A percentile compares a stretch with the other conserved stretches of the same genome.
These are phyloP conservation scores for Tremella fuciformis DNA, from an alignment of 768 basidiomycete genomes.

Conservation along the genomic window DNA sequence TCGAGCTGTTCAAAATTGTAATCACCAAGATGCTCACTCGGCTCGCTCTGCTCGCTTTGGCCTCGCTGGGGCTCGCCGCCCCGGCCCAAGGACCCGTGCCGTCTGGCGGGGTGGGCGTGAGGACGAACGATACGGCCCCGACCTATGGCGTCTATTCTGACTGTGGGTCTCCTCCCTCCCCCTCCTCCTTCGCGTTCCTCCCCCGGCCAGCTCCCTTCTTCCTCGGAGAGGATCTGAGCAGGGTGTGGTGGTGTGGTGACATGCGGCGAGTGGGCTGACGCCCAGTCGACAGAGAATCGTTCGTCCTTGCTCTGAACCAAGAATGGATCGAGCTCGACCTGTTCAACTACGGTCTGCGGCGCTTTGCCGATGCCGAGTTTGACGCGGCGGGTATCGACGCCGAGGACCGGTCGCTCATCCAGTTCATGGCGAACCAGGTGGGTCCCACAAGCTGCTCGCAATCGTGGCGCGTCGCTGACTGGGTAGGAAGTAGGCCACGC, in stretches of 20 bases:
- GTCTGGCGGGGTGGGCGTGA: constrained; percentile 43
- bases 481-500: constrained; percentile 64
- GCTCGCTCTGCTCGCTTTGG: constrained; percentile 20
- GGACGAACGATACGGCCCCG: constrained; percentile 49
- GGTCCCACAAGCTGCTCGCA: not conserved
- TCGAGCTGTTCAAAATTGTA: too few species aligned
- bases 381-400: constrained; percentile 59
- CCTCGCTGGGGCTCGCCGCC: constrained; percentile 29
- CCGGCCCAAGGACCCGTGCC: constrained; percentile 37
- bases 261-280: constrained; percentile 31
- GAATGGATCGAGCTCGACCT: constrained; percentile 65
- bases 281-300: constrained; percentile 58
- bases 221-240: too few species aligned
- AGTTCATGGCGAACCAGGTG: constrained; percentile 59
- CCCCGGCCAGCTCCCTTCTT: too few species aligned
- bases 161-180: constrained; percentile 8
- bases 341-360: constrained; percentile 60
- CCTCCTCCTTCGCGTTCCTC: too few species aligned
- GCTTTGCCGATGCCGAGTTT: constrained; percentile 62
- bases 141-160: constrained; percentile 43
- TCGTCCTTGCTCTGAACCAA: constrained; percentile 63
- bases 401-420: constrained; percentile 60
- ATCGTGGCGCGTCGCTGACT: not conserved
- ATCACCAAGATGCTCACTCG: constrained; percentile 3
- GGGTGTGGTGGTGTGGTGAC: not conserved